Conservation (phyloP, 2,329 filamentous ascomycete species). For the Fonsecaea monophora region DNA sequence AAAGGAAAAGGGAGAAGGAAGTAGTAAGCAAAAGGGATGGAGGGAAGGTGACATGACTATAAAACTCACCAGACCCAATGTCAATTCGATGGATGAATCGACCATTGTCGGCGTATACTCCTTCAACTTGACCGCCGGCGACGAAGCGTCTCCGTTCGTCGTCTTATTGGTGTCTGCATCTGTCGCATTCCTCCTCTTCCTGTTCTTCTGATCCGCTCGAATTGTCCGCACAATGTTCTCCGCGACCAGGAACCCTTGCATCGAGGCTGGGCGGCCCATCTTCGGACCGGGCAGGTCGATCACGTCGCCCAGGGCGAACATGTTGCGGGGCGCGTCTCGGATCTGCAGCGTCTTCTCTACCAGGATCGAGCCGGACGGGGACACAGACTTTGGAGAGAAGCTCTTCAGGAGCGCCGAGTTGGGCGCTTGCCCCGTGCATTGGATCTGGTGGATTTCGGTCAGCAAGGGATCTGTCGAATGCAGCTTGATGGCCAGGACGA, state of each 20-base stretch:
- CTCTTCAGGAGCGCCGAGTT: slow-evolving; percentile 58
- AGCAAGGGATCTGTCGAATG: not conserved
- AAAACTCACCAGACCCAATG: slow-evolving; percentile 53
- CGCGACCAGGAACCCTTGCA: slow-evolving; percentile 61
- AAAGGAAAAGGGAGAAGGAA: not conserved
- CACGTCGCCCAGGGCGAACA: slow-evolving; percentile 71
- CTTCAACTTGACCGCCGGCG: slow-evolving; percentile 39
- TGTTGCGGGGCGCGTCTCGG: slow-evolving; percentile 54
- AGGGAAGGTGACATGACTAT: not conserved
- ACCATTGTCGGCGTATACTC: slow-evolving; percentile 56
- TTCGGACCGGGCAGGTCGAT: slow-evolving; percentile 58
- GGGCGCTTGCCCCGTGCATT: slow-evolving; percentile 66
- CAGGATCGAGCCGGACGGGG: slow-evolving; percentile 59
- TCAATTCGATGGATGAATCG: slow-evolving; percentile 62
- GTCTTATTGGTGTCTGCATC: not conserved
- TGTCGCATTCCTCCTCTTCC: not conserved
- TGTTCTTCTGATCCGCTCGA: slow-evolving; percentile 45
- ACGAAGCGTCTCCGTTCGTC: not conserved
- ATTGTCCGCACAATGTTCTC: slow-evolving; percentile 62
- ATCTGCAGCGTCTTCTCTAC: slow-evolving; percentile 66
- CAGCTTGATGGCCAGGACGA: not conserved
- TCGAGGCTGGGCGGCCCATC: slow-evolving; percentile 62
- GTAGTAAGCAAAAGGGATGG: not conserved
- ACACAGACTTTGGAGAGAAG: slow-evolving; percentile 55
- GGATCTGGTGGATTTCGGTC: slow-evolving; percentile 53